Evolutionary conservation across 768 basidiomycete genomes (phyloP).

Genomic region (Xerocomus brunneocitrinus): DNA sequence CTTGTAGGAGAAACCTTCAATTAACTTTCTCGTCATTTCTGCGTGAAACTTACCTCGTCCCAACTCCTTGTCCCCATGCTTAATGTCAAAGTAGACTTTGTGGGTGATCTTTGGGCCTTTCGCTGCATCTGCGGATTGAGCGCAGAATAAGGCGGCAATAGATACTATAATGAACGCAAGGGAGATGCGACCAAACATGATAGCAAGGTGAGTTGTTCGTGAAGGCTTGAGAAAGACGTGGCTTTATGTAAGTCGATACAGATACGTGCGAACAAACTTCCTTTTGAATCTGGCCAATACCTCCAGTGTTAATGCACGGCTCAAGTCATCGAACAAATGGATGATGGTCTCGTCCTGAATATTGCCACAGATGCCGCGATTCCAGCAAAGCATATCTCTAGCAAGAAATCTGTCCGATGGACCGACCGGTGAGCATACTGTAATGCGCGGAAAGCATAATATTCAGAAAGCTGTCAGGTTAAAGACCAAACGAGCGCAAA

Average conservation of each 20-base stretch:
- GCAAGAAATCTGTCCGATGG: constrained; percentile 66
- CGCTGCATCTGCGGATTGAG: constrained; percentile 68
- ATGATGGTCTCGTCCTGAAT: constrained; percentile 75
- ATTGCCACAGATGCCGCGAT: constrained; percentile 42
- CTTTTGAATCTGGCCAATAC: constrained; percentile 7
- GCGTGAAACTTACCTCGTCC: constrained; percentile 61
- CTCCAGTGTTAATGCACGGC: too few relatives aligned
- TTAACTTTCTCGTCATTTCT: background rate
- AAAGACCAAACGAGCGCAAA: constrained; percentile 67
- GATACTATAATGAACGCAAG: constrained; percentile 59
- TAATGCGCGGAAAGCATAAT: background rate
- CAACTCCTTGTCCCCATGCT: constrained; percentile 82
- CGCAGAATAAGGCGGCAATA: constrained; percentile 66
- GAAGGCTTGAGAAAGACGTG: constrained; percentile 22
- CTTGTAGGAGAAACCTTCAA: constrained; percentile 34
- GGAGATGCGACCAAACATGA: constrained; percentile 58
- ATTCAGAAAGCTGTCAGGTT: constrained; percentile 39
- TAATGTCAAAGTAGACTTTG: constrained; percentile 93
- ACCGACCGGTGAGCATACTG: constrained; percentile 58
- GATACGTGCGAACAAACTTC: constrained; percentile 22
- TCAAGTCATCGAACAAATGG: constrained; percentile 37
- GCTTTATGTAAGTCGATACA: background rate
- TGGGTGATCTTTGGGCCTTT: constrained; percentile 88
- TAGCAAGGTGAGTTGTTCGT: background rate
- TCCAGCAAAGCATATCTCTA: constrained; percentile 23